These are phyloP conservation scores for Santalum album DNA, from an alignment of 164 flowering plant species.

Conservation along the genomic window DNA sequence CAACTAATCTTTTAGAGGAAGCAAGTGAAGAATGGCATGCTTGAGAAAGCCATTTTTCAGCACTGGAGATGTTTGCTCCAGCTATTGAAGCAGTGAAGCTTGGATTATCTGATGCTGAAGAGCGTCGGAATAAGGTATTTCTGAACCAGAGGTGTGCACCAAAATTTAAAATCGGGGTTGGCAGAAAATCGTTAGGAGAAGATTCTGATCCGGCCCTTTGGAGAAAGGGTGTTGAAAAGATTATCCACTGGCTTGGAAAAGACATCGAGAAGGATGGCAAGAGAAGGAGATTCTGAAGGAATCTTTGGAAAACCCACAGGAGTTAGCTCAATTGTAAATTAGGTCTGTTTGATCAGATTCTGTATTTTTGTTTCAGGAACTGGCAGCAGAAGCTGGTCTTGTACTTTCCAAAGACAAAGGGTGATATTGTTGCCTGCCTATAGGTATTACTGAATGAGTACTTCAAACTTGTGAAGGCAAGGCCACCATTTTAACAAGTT, in stretches of 20 bases:
- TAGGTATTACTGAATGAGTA: conserved; percentile 7
- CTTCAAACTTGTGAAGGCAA: conserved; percentile 7
- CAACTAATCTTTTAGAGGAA: conserved; percentile 22
- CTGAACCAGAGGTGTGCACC: conserved; percentile 24
- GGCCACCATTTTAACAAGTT: conserved; percentile 15
- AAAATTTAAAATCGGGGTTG: conserved; percentile 29
- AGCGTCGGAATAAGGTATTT: conserved; percentile 11
- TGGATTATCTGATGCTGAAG: conserved; percentile 15
- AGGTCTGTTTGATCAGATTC: conserved; percentile 22
- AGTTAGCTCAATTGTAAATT: conserved; percentile 34
- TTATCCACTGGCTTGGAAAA: neutral
- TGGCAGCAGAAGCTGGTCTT: conserved; percentile 21
- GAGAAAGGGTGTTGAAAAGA: conserved; percentile 11
- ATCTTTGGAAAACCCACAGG: conserved; percentile 21
- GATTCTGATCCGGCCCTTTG: conserved; percentile 3
- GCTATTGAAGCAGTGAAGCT: conserved; percentile 23
- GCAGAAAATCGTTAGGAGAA: conserved; percentile 18
- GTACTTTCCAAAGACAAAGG: conserved; percentile 11
- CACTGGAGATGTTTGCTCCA: conserved; percentile 28
- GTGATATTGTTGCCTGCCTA: conserved; percentile 13
- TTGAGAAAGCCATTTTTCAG: conserved; percentile 20
- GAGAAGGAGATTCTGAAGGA: conserved; percentile 32
- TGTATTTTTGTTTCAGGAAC: conserved; percentile 26
- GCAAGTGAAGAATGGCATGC: neutral
- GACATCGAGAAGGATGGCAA: conserved; percentile 33